A percentile compares a stretch with the other conserved stretches of the same genome.
These are phyloP conservation scores for Sinapis alba DNA, from an alignment of 441 rosid species.

Conservation along the genomic window DNA sequence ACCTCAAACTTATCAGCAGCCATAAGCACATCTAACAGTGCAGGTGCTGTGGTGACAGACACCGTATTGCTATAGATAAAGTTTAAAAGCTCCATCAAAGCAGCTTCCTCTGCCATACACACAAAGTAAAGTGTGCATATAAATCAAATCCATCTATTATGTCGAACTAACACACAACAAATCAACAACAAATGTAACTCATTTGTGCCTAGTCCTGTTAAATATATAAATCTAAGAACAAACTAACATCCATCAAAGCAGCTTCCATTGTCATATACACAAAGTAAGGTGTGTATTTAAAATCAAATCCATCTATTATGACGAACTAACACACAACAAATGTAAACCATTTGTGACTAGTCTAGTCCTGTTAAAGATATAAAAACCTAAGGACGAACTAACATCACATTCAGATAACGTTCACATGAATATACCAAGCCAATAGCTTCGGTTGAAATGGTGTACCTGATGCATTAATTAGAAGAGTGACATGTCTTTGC, in stretches of 20 bases:
- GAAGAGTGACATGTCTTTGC: constrained; percentile 74
- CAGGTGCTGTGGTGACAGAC: constrained; percentile 54
- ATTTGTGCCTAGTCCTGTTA: background rate
- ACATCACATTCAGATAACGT: background rate
- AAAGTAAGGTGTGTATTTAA: background rate
- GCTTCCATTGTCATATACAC: constrained; percentile 58
- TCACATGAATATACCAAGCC: background rate
- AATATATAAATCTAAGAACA: background rate
- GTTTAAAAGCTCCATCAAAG: constrained; percentile 71
- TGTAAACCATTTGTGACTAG: background rate
- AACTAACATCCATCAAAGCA: constrained; percentile 31
- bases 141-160: background rate
- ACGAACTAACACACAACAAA: background rate
- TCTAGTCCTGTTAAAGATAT: background rate
- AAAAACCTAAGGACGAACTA: background rate
- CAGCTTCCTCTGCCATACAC: constrained; percentile 64
- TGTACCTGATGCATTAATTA: constrained; percentile 80
- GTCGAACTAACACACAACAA: background rate
- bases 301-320: background rate
- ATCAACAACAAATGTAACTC: background rate
- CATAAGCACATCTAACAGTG: constrained; percentile 70
- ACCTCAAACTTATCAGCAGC: constrained; percentile 83
- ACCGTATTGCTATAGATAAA: constrained; percentile 66
- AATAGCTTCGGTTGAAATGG: constrained; percentile 13
- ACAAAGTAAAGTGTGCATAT: background rate